Evolutionary conservation across 257 asterid genomes (phyloP), one percentile per base, ranked within the genome.

Genomic region (Penstemon davidsonii): DNA sequence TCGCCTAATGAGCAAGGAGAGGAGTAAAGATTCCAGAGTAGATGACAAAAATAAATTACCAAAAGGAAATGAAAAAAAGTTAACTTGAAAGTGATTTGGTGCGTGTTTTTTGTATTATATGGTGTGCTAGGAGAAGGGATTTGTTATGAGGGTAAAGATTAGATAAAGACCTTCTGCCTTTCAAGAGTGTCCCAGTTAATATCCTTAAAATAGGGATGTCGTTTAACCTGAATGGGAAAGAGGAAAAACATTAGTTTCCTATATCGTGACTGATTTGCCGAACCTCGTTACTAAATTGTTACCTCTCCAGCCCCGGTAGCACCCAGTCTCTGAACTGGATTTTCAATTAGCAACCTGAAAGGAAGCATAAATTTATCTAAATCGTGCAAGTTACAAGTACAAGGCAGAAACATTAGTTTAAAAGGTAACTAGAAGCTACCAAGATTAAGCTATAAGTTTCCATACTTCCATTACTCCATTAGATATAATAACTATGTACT

Each of bases 301-400:
- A 88, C 97, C 96, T 90, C 96, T 59, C 79, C 84, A 54, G 96
- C 83, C 60, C 99, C 97, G 10, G 96, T 87, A 19, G 95, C 91
- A 62, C 99, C 97, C 78, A 94, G 76, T 81, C 96, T 84, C 81
- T 94, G 96, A 72, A 85, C 88, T 12, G 97, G 96, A 74, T 86
- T 91, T 75, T 87, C 97, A 65, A 69, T 87, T 74, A 91, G 81
- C 85, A 94, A 80, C 86, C 97, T 94, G 82, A 62, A 74, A 55
- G 56, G 55, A 33, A 75, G 69, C 58, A 79, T 42, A 73, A 64
- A 70, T 12, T 67, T 49, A 60, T 46, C 51, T 12, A 7, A 46
- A 46, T 12, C 4, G 6, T 0, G 51, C 12, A 46, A 7, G 11
- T 46, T 46, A 46, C 4, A 40, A 12, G 36, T 3, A 60, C 50